Conservation (phyloP, 2,329 filamentous ascomycete species). For the Fonsecaea pugnacius region DNA sequence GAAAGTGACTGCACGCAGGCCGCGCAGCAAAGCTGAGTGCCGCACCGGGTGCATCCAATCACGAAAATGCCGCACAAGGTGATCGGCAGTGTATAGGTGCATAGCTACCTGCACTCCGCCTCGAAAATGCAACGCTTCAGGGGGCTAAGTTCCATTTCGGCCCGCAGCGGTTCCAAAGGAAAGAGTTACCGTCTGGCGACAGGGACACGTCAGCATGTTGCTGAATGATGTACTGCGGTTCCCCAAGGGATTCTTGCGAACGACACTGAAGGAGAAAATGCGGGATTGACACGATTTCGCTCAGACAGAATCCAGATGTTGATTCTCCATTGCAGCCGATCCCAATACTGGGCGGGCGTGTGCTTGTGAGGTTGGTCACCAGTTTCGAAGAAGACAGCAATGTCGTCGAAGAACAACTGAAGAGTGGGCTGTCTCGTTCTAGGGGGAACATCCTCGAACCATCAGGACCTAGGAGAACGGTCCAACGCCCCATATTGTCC, state of each 20-base stretch:
- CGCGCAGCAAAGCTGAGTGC: slow-evolving; percentile 1
- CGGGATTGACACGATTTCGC: slow-evolving; percentile 2
- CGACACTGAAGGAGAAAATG: neutral
- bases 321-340: neutral
- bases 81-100: too few relatives aligned
- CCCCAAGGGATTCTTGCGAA: neutral
- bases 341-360: slow-evolving; percentile 5
- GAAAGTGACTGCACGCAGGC: slow-evolving; percentile 4
- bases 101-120: slow-evolving; percentile 8
- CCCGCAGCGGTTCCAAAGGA: neutral
- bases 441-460: slow-evolving; percentile 6
- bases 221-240: neutral
- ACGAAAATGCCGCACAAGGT: too few relatives aligned
- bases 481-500: slow-evolving; percentile 1
- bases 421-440: slow-evolving; percentile 5
- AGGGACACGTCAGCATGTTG: slow-evolving; percentile 3
- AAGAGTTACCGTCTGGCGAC: slow-evolving; percentile 3
- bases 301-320: slow-evolving; percentile 4
- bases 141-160: neutral
- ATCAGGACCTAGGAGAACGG: slow-evolving; percentile 6
- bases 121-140: neutral
- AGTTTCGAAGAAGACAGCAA: slow-evolving; percentile 4
- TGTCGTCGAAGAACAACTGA: slow-evolving; percentile 1
- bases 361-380: slow-evolving; percentile 5
- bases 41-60: slow-evolving; percentile 9